Evolutionary conservation across 352 stramenopile species (phyloP).

Genomic region (Thraustochytrium striatum): DNA sequence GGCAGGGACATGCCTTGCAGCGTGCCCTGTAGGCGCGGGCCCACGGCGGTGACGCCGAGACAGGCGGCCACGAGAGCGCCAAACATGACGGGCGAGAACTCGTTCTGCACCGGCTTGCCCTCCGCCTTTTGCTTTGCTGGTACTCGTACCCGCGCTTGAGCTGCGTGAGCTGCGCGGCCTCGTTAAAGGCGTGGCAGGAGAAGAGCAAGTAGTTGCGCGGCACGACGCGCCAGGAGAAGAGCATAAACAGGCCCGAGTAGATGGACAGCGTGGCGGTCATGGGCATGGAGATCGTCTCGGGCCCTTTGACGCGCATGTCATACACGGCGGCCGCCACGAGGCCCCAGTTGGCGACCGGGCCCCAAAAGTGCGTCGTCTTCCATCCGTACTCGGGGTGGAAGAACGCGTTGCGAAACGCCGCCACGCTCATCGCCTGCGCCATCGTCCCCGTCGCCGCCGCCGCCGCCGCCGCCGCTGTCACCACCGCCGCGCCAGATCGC

Average conservation of each 20-base stretch:
- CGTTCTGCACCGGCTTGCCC: constrained; percentile 13
- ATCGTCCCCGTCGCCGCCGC: too few relatives aligned
- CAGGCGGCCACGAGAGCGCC: background rate
- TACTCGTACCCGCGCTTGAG: constrained; percentile 56
- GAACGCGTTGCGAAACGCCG: background rate
- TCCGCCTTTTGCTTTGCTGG: constrained; percentile 37
- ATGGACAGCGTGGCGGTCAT: constrained; percentile 73
- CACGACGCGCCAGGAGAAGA: constrained; percentile 78
- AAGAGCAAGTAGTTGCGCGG: constrained; percentile 77
- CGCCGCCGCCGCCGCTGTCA: too few relatives aligned
- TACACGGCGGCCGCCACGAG: constrained; percentile 72
- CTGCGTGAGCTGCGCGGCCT: constrained; percentile 72
- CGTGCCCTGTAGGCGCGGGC: constrained; percentile 35
- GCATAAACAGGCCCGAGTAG: constrained; percentile 80
- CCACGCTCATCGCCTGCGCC: too few relatives aligned
- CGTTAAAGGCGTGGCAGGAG: constrained; percentile 73
- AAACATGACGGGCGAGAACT: constrained; percentile 10
- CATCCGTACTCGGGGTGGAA: constrained; percentile 43
- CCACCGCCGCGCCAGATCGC: too few relatives aligned
- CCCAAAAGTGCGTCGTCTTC: constrained; percentile 64
- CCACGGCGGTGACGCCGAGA: constrained; percentile 17
- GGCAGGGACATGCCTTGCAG: constrained; percentile 63
- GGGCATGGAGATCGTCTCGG: constrained; percentile 75
- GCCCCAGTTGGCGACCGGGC: constrained; percentile 76
- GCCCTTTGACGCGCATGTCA: constrained; percentile 69